Base-by-base conservation (phyloP, 345 rosid genomes). In the Corchorus capsularis region DNA sequence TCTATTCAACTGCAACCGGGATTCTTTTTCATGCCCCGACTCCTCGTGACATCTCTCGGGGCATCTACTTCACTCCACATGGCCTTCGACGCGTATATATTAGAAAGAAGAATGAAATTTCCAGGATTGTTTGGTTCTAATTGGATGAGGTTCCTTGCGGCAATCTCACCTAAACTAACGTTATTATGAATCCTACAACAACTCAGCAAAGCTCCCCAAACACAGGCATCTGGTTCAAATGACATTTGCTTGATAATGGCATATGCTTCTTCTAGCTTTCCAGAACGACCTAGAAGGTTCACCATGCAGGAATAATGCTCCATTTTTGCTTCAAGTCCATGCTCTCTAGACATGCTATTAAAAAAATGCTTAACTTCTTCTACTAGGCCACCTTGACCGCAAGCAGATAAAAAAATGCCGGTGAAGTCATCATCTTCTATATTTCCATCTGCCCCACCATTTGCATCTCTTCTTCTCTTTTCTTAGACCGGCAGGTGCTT, bases 261-360 rank as follows among this genome's bases (percentile, higher is more conserved):
- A 82, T 81, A 87, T 8, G 97, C 94, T 69, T 94, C 96, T 75
- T 87, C 82, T 50, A 89, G 80, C 89, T 84, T 88, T 39, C 93
- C 92, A 54, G 87, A 82, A 53, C 92, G 90, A 41, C 98, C 96
- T 8, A 87, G 81, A 79, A 92, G 93, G 83, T 82, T 90, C 41
- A 94, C 91, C 91, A 91, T 80, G 80, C 93, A 94, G 70, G 97
- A 85, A 77, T 87, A 94, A 74, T 91, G 98, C 81, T 92, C 97
- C 80, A 88, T 55, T 75, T 83, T 83, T 56, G 91, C 84, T 75
- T 82, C 81, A 65, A 89, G 82, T 49, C 89, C 89, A 66, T 88
- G 80, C 37, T 85, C 85, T 56, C 71, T 79, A 47, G 84, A 81
- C 95, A 89, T 89, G 78, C 79, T 79, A 68, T 74, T 72, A 69